Base-by-base conservation (phyloP, 1,284 basidiomycete genomes). In the Coniophora puteana region DNA sequence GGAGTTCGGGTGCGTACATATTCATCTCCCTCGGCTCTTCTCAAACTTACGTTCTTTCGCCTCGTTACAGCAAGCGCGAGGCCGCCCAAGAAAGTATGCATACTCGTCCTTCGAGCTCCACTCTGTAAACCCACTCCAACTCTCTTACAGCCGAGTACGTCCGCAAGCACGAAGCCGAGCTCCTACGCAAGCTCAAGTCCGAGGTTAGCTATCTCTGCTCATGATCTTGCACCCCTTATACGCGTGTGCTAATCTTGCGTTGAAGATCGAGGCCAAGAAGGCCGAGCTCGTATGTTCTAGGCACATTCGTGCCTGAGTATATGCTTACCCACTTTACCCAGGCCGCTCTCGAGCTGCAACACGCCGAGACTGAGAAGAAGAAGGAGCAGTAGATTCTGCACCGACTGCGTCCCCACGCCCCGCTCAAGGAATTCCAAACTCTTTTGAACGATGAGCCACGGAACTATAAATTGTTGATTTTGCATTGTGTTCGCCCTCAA, bases 31-130 rank as follows among this genome's bases (percentile, higher is more conserved):
- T 12, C 34, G 28, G 44, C 32, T 45, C 43, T 53, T 33, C 53
- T 45, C n/a, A n/a, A n/a, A n/a, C n/a, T n/a, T n/a, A n/a, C n/a
- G n/a, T n/a, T n/a, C 47, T 40, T 48, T 50, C 38, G 32, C 33
- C 13, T 20, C n/a, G 44, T 28, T 53, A 36, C 57, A 88, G 84
- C 52, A 78, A 79, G 63, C 86, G 78, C 62, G 85, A 87, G 59
- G 80, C 72, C 59, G 85, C 83, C 13, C 75, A 84, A 45, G 84
- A 87, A 67, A 76, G 83, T 80, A 49, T 40, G 38, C 8, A 17
- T 14, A 3, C 32, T 4, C 4, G 24, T 3, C 20, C 23, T 22
- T 14, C 13, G 17, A 10, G 22, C 20, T 22, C 6, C 25, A 17
- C 20, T 11, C 12, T 12, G 18, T 17, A 10, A 22, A 24, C 5